A percentile compares a stretch with the other conserved stretches of the same genome.
These are phyloP conservation scores for Naganishia friedmannii DNA, from an alignment of 768 basidiomycete genomes.

Conservation along the genomic window DNA sequence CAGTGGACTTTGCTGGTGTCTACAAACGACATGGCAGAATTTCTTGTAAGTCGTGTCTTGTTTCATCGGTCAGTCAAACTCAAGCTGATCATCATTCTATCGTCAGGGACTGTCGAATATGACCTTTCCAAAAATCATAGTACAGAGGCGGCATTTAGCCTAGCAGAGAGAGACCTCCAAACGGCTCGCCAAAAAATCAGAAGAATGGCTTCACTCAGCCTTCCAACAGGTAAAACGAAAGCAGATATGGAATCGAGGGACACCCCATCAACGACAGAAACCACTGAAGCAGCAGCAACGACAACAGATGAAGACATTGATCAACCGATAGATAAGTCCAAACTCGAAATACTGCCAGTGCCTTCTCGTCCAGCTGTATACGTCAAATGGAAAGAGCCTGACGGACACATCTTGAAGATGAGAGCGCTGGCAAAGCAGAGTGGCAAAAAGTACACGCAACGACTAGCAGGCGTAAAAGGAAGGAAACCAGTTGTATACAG, in stretches of 20 bases:
- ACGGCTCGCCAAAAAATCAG: slow-evolving; percentile 27
- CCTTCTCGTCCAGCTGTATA: slow-evolving; percentile 16
- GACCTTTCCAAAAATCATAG: slow-evolving; percentile 52
- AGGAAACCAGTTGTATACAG: slow-evolving; percentile 30
- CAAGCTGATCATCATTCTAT: not conserved
- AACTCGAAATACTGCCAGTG: slow-evolving; percentile 22
- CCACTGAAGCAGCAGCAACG: not conserved
- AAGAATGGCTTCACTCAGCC: slow-evolving; percentile 37
- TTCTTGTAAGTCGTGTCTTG: slow-evolving; percentile 46
- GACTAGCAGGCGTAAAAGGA: slow-evolving; percentile 24
- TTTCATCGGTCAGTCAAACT: not conserved
- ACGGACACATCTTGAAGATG: slow-evolving; percentile 33
- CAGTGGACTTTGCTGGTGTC: slow-evolving; percentile 51
- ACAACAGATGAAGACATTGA: not conserved
- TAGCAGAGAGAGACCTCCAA: slow-evolving; percentile 29
- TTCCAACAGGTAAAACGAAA: slow-evolving; percentile 41
- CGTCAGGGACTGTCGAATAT: slow-evolving; percentile 65
- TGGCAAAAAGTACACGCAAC: slow-evolving; percentile 35
- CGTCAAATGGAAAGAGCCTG: slow-evolving; percentile 36
- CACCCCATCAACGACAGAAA: not conserved
- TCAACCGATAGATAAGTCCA: slow-evolving; percentile 10
- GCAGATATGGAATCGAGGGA: slow-evolving; percentile 26
- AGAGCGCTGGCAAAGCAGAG: slow-evolving; percentile 36
- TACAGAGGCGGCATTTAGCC: slow-evolving; percentile 18
- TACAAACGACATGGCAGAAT: slow-evolving; percentile 31